phyloP scores from a whole-genome alignment of 345 rosid species.

The Eucalyptus curtisii region DNA sequence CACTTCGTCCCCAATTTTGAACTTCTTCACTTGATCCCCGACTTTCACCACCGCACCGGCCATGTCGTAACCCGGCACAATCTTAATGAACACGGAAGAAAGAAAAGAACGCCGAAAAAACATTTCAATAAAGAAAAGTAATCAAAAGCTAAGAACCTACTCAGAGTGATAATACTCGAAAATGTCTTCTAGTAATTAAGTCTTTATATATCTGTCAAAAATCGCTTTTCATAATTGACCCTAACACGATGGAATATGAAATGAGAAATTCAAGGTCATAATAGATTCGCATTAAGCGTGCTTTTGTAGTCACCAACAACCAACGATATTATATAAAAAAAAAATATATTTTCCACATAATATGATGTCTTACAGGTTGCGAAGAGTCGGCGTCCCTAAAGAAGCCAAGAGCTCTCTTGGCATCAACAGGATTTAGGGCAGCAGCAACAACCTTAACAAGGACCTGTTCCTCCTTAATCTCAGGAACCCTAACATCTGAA shows the following conservation, averaged over 20 bases:
- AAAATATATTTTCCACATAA: background rate
- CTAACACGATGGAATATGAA: background rate
- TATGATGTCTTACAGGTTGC: constrained; percentile 35
- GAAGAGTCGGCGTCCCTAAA: constrained; percentile 71
- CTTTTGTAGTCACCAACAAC: background rate
- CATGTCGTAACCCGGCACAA: constrained; percentile 83
- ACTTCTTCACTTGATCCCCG: constrained; percentile 50
- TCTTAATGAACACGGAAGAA: constrained; percentile 12
- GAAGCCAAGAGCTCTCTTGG: constrained; percentile 60
- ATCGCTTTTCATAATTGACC: background rate
- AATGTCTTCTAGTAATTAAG: background rate
- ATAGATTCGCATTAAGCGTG: background rate
- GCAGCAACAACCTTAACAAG: constrained; percentile 73
- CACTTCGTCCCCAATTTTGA: constrained; percentile 77
- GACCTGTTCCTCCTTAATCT: constrained; percentile 67
- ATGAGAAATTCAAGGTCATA: background rate
- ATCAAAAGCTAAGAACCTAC: background rate
- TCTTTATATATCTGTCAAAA: background rate
- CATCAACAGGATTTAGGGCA: constrained; percentile 84
- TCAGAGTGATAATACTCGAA: background rate
- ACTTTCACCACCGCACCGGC: constrained; percentile 73
- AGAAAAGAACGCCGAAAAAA: background rate
- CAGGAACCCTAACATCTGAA: constrained; percentile 47
- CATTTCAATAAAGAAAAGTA: background rate
- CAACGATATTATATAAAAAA: background rate